phyloP scores from a whole-genome alignment of 768 basidiomycete genomes.

The Leccinellum albellum region DNA sequence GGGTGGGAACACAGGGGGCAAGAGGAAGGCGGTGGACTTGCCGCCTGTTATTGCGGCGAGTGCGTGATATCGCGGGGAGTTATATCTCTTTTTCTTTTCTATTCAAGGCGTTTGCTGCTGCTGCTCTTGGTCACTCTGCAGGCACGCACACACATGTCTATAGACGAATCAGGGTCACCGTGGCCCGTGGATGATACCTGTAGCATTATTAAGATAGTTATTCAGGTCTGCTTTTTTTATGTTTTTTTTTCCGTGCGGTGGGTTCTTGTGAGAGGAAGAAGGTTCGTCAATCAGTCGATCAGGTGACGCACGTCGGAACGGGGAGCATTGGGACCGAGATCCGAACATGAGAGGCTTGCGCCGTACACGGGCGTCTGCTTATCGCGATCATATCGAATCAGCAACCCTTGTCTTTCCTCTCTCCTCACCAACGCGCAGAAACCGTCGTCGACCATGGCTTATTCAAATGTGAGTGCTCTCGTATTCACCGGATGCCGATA shows the following conservation, averaged over 20 bases:
- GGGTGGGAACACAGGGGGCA: no score
- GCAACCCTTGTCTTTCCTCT: not conserved
- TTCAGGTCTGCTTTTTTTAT: no score
- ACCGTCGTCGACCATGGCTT: conserved; percentile 17
- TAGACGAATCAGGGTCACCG: conserved; percentile 11
- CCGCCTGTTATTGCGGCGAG: conserved; percentile 36
- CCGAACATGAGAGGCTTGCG: not conserved
- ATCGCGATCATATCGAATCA: conserved; percentile 11
- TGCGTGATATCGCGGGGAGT: conserved; percentile 12
- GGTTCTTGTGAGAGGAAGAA: no score
- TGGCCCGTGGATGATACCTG: conserved; percentile 32
- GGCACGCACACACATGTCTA: conserved; percentile 4
- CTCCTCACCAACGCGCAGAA: no score
- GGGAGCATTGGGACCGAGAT: not conserved
- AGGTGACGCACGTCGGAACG: no score
- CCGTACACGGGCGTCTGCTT: conserved; percentile 1
- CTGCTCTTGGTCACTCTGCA: not conserved
- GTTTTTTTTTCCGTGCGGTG: no score
- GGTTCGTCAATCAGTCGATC: no score
- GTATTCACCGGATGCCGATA: not conserved
- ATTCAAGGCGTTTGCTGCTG: not conserved
- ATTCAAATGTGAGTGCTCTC: conserved; percentile 14
- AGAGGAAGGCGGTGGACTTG: conserved; percentile 29
- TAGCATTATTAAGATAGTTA: conserved; percentile 32
- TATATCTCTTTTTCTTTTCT: not conserved